Percentiles rank a stretch among this genome's conserved stretches.
These are phyloP conservation scores for Stellera chamaejasme DNA, from an alignment of 345 rosid genomes.

Conservation along the genomic window DNA sequence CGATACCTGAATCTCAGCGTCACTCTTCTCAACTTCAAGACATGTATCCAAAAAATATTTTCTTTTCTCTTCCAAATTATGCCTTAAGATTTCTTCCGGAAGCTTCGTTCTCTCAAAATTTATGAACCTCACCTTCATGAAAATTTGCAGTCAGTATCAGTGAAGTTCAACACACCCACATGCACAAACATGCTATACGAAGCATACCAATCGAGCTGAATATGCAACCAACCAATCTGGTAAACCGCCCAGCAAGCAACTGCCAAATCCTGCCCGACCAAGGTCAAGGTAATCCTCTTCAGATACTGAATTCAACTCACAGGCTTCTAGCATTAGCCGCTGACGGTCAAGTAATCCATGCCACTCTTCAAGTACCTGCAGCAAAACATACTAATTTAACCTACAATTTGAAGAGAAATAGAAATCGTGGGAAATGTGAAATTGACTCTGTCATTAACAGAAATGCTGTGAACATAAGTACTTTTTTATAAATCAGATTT, in stretches of 20 bases:
- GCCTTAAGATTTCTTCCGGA: slow-evolving; percentile 82
- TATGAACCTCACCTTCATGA: slow-evolving; percentile 88
- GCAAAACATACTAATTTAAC: slow-evolving; percentile 8
- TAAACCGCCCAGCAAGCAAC: slow-evolving; percentile 95
- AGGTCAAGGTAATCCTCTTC: slow-evolving; percentile 97
- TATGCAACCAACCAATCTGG: slow-evolving; percentile 96
- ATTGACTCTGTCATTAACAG: background rate
- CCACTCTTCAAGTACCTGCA: slow-evolving; percentile 83
- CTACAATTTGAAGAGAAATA: slow-evolving; percentile 4
- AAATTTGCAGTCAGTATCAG: slow-evolving; percentile 11
- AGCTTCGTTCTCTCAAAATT: slow-evolving; percentile 94
- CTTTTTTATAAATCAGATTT: background rate
- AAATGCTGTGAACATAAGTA: background rate
- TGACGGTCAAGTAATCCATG: slow-evolving; percentile 90
- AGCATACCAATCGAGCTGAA: slow-evolving; percentile 89
- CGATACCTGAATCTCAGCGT: slow-evolving; percentile 99
- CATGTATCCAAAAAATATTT: slow-evolving; percentile 67
- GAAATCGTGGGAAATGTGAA: background rate
- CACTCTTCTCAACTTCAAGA: slow-evolving; percentile 90
- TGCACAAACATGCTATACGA: background rate
- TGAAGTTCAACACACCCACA: slow-evolving; percentile 1
- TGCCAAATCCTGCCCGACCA: slow-evolving; percentile 96
- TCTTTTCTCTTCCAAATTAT: slow-evolving; percentile 89
- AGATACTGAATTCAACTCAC: slow-evolving; percentile 67
- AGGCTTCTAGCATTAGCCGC: slow-evolving; percentile 84